Percentiles rank a stretch among this genome's conserved stretches.
Conservation (phyloP, 331 rosid species). For the Saraca asoca region DNA sequence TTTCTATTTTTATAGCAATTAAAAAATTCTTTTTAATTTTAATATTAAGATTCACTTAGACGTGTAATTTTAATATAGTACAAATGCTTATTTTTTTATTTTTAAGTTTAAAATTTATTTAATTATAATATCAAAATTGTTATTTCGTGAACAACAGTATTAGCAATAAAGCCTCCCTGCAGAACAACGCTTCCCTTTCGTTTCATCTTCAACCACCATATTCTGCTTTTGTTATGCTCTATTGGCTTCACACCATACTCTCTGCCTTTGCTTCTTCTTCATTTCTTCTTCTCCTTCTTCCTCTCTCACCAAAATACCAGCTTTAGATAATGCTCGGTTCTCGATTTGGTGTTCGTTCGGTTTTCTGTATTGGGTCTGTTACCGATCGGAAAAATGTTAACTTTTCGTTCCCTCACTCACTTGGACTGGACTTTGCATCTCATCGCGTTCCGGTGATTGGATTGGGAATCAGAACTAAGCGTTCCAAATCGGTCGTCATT, state of each 20-base stretch:
- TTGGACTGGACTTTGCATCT: conserved; percentile 40
- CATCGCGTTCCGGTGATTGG: conserved; percentile 31
- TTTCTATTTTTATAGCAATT: no score
- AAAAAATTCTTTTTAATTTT: no score
- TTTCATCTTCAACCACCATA: neutral
- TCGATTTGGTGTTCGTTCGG: conserved; percentile 39
- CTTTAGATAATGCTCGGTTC: conserved; percentile 56
- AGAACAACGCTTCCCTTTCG: neutral
- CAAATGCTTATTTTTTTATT: no score
- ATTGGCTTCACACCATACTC: neutral
- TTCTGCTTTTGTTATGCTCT: neutral
- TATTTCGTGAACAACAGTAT: no score
- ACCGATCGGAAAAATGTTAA: conserved; percentile 50
- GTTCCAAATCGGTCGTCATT: conserved; percentile 50
- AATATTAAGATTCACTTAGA: no score
- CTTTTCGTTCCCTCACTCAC: conserved; percentile 37
- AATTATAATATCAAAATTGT: no score
- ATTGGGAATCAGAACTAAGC: conserved; percentile 34
- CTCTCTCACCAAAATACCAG: neutral
- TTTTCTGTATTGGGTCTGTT: conserved; percentile 34
- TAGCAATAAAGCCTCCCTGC: no score
- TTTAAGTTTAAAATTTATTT: no score
- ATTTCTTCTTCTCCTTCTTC: neutral
- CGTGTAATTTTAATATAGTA: no score
- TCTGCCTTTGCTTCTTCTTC: neutral